phyloP scores from a whole-genome alignment of 805 yeast species.

The Blastobotrys terrestris region DNA sequence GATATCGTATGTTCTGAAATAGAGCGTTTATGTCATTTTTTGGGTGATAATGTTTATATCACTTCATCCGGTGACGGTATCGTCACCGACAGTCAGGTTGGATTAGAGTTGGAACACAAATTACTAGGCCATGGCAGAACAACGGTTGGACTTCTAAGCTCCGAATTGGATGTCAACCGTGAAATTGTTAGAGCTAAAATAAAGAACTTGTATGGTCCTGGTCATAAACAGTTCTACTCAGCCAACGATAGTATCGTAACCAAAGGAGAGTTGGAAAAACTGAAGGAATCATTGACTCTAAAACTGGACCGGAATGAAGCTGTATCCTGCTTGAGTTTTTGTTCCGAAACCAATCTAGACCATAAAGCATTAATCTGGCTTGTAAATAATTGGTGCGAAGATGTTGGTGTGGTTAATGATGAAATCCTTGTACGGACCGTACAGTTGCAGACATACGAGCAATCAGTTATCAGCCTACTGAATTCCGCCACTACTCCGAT shows the following conservation, averaged over 20 bases:
- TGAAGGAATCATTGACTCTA: not conserved
- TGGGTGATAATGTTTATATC: conserved; percentile 12
- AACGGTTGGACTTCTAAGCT: conserved; percentile 12
- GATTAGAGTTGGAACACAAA: conserved; percentile 2
- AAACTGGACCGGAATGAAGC: not conserved
- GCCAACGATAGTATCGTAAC: conserved; percentile 7
- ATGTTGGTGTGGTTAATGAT: not conserved
- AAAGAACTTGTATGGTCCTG: not conserved
- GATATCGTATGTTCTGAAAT: conserved; percentile 1
- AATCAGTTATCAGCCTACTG: not conserved
- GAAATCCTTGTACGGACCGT: not conserved
- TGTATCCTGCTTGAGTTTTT: not conserved
- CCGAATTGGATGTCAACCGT: conserved; percentile 12
- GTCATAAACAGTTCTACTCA: not conserved
- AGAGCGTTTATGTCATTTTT: not conserved
- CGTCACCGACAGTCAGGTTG: conserved; percentile 11
- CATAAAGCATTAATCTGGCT: not conserved
- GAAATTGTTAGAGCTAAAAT: conserved; percentile 6
- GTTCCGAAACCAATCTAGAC: not conserved
- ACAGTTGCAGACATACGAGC: not conserved
- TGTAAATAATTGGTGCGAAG: not conserved
- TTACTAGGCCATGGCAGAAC: conserved; percentile 14
- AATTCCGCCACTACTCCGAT: not conserved
- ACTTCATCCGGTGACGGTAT: conserved; percentile 10
- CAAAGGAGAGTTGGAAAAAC: conserved; percentile 8